A percentile compares a stretch with the other conserved stretches of the same genome.
Evolutionary conservation across 2,329 filamentous ascomycete species (phyloP).

Genomic region (Lasiodiplodia hormozganensis): DNA sequence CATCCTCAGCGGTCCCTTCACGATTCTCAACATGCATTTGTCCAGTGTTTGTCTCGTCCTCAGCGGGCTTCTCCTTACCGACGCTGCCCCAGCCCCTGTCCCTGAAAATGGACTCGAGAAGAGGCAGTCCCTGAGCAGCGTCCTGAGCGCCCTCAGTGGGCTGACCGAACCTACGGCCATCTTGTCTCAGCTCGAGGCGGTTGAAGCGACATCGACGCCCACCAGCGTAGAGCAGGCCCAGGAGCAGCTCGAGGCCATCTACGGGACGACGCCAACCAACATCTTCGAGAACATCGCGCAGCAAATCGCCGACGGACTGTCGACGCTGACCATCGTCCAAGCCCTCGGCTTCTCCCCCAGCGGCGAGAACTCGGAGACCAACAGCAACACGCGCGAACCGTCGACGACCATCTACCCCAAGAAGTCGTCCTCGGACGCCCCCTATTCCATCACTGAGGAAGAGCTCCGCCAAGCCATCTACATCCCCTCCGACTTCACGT

Average conservation of each 20-base stretch:
- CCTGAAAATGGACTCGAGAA: not conserved
- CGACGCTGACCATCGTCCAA: not conserved
- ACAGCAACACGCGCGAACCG: conserved; percentile 38
- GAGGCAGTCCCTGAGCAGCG: not conserved
- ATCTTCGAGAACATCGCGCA: conserved; percentile 36
- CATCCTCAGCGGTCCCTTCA: not conserved
- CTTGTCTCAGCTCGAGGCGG: conserved; percentile 32
- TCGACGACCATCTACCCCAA: conserved; percentile 46
- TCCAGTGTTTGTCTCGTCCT: not conserved
- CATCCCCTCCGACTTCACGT: conserved; percentile 58
- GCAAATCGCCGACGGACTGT: conserved; percentile 39
- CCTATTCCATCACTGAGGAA: conserved; percentile 56
- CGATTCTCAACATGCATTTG: not conserved
- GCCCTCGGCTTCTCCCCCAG: conserved; percentile 30
- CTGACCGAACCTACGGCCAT: conserved; percentile 13
- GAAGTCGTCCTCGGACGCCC: conserved; percentile 51
- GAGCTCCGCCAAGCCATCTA: conserved; percentile 59
- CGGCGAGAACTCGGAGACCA: conserved; percentile 37
- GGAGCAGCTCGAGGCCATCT: conserved; percentile 30
- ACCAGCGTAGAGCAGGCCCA: conserved; percentile 34
- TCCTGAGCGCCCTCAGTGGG: not conserved
- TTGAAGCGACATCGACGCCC: conserved; percentile 38
- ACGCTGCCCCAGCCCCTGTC: not conserved
- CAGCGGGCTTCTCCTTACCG: not conserved
- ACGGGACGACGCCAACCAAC: conserved; percentile 37